Percentiles rank a stretch among this genome's conserved stretches.
Conservation (phyloP, 2,329 filamentous ascomycete genomes). For the Cytospora piceae region DNA sequence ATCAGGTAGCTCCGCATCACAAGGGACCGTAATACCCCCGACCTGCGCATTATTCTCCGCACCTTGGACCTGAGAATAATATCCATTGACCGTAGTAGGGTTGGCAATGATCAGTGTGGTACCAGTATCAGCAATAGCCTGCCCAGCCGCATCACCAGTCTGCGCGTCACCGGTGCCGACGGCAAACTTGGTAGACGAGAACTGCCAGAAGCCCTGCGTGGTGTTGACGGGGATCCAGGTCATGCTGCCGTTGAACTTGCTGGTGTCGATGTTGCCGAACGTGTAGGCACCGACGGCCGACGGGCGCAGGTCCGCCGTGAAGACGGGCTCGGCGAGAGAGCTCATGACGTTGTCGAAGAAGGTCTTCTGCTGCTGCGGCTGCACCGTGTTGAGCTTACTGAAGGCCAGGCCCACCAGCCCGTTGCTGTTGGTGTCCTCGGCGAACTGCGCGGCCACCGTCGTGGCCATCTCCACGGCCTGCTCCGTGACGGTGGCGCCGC, state of each 20-base stretch:
- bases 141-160: conserved; percentile 42
- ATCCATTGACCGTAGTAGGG: conserved; percentile 51
- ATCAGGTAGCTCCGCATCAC: conserved; percentile 50
- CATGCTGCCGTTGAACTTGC: conserved; percentile 66
- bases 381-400: conserved; percentile 65
- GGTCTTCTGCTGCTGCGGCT: conserved; percentile 66
- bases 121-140: conserved; percentile 61
- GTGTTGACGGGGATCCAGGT: conserved; percentile 65
- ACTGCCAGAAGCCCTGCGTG: conserved; percentile 70
- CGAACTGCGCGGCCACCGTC: conserved; percentile 60
- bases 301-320: conserved; percentile 70
- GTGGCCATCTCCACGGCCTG: conserved; percentile 73
- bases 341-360: conserved; percentile 73
- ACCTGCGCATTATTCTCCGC: conserved; percentile 45
- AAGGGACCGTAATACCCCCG: conserved; percentile 54
- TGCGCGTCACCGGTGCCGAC: conserved; percentile 51
- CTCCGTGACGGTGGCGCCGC: conserved; percentile 61
- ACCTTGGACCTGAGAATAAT: conserved; percentile 52
- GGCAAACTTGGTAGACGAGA: conserved; percentile 59
- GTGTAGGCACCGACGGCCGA: conserved; percentile 68
- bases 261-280: conserved; percentile 70
- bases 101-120: conserved; percentile 67
- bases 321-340: conserved; percentile 66
- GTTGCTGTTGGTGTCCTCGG: conserved; percentile 62
- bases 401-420: conserved; percentile 74